phyloP scores from a whole-genome alignment of 306 rosid genomes.

The Fagus sylvatica region DNA sequence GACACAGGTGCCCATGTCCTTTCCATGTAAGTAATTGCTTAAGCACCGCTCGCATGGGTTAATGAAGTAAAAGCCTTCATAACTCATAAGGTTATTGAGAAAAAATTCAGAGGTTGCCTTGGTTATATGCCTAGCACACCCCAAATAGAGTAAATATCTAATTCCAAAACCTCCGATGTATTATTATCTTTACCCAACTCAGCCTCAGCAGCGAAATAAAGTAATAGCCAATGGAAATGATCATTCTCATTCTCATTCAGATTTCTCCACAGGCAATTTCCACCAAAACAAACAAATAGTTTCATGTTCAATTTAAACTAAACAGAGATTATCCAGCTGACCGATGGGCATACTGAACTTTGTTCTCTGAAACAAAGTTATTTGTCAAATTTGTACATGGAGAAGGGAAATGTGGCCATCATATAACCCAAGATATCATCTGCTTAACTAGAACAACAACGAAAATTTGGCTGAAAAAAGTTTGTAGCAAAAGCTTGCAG shows the following conservation, averaged over 20 bases:
- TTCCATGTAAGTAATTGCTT: too few relatives aligned
- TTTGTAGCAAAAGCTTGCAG: slow-evolving; percentile 22
- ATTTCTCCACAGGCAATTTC: neutral
- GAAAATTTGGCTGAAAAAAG: slow-evolving; percentile 29
- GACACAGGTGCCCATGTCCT: too few relatives aligned
- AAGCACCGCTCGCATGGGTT: too few relatives aligned
- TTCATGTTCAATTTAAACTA: neutral
- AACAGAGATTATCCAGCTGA: neutral
- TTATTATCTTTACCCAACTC: neutral
- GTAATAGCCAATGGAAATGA: too few relatives aligned
- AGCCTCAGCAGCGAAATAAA: neutral
- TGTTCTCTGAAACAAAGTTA: slow-evolving; percentile 27
- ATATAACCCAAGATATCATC: slow-evolving; percentile 31
- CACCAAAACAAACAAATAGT: neutral
- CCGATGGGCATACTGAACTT: neutral
- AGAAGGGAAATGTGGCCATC: slow-evolving; percentile 14
- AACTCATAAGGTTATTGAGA: too few relatives aligned
- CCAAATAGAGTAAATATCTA: neutral
- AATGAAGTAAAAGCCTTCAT: too few relatives aligned
- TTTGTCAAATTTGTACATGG: slow-evolving; percentile 30
- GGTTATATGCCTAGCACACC: too few relatives aligned
- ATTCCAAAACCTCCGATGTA: neutral
- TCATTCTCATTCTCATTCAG: neutral
- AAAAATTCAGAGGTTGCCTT: too few relatives aligned
- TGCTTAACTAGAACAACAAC: slow-evolving; percentile 29